Percentiles rank a stretch among this genome's conserved stretches.
These are phyloP conservation scores for Saccharomyces pastorianus DNA, from an alignment of 1,139 yeast species.

Conservation along the genomic window DNA sequence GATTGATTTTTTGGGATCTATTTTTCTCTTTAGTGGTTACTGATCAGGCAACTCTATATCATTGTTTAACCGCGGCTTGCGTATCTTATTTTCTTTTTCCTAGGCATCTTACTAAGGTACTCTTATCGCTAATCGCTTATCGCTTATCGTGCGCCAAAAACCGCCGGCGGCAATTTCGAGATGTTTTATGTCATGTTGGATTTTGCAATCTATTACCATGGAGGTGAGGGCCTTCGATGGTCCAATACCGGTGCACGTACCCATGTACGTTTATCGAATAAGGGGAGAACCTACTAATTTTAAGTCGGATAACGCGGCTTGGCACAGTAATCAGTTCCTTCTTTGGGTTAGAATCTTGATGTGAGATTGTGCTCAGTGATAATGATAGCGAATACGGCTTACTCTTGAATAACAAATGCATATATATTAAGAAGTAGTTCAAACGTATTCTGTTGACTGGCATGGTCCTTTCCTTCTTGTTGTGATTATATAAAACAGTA, in stretches of 20 bases:
- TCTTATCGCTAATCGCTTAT: background rate
- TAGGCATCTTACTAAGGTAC: background rate
- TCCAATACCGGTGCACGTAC: background rate
- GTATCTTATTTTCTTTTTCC: background rate
- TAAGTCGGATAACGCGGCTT: background rate
- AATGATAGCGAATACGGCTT: background rate
- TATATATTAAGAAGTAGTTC: background rate
- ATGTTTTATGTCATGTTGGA: background rate
- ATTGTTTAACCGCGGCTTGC: background rate
- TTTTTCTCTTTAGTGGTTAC: background rate
- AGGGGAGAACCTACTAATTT: background rate
- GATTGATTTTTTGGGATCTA: background rate
- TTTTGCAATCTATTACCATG: background rate
- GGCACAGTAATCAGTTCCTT: background rate
- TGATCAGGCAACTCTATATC: background rate
- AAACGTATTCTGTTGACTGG: background rate
- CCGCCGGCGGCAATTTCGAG: conserved; percentile 1
- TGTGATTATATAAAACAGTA: background rate
- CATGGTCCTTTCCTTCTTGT: background rate
- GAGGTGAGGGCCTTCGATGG: background rate
- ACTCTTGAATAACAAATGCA: background rate
- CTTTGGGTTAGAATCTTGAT: background rate
- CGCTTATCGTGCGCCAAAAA: background rate
- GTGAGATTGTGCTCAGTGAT: background rate
- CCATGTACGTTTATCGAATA: background rate